Percentiles rank a stretch among this genome's conserved stretches.
Evolutionary conservation across 495 filamentous ascomycete genomes (phyloP).

Genomic region (Darksidea phi): DNA sequence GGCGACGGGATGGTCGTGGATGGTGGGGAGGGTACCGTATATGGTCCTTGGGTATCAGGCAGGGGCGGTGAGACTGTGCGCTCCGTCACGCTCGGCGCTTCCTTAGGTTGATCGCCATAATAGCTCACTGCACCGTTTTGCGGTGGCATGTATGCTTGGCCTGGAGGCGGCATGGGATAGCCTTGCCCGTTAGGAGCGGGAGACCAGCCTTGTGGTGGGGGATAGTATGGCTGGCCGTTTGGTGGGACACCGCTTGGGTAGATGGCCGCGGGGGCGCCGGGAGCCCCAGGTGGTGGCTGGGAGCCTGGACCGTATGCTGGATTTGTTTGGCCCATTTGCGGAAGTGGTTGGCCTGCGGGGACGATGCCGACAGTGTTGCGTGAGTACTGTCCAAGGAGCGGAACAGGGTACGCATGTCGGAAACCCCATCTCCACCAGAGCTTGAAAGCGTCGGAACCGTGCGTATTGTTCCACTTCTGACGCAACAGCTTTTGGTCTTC

Average conservation of each 20-base stretch:
- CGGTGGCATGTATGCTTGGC: not conserved
- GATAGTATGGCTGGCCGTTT: not conserved
- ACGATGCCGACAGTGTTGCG: conserved; percentile 3
- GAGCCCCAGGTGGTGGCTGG: not conserved
- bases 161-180: not conserved
- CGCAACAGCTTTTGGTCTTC: conserved; percentile 47
- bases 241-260: not conserved
- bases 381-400: conserved; percentile 21
- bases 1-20: not conserved
- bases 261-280: not conserved
- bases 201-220: not conserved
- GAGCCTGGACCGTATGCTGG: too few relatives aligned
- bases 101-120: not conserved
- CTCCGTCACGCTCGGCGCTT: not conserved
- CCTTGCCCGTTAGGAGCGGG: not conserved
- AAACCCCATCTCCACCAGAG: conserved; percentile 56
- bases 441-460: conserved; percentile 42
- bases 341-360: not conserved
- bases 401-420: conserved; percentile 47
- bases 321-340: not conserved
- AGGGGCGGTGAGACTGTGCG: not conserved
- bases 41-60: not conserved
- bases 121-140: not conserved
- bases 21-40: not conserved
- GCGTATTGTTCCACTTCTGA: conserved; percentile 50